Evolutionary conservation across 2,329 filamentous ascomycete genomes (phyloP).

Genomic region (Teratosphaeria zuluensis): DNA sequence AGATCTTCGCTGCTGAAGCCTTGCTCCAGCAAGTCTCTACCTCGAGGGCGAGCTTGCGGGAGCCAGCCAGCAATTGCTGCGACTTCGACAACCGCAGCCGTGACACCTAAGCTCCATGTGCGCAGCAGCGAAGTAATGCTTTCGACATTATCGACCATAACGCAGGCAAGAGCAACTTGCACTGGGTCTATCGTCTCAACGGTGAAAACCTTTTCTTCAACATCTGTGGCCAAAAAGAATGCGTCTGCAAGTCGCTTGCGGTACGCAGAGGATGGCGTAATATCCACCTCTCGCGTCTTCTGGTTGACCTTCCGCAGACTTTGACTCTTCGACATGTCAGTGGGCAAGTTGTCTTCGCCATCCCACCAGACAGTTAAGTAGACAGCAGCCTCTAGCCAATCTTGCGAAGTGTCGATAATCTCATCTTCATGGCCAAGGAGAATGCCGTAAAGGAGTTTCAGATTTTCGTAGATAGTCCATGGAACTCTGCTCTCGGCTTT

Average conservation of each 20-base stretch:
- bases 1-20: slow-evolving; percentile 75
- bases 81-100: slow-evolving; percentile 71
- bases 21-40: slow-evolving; percentile 41
- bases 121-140: slow-evolving; percentile 65
- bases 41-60: slow-evolving; percentile 46
- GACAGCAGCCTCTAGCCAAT: slow-evolving; percentile 86
- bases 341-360: slow-evolving; percentile 45
- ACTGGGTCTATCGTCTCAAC: slow-evolving; percentile 66
- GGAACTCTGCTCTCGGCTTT: slow-evolving; percentile 80
- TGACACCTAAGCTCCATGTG: slow-evolving; percentile 70
- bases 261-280: slow-evolving; percentile 56
- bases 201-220: slow-evolving; percentile 57
- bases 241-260: slow-evolving; percentile 61
- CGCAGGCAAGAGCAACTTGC: slow-evolving; percentile 71
- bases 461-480: slow-evolving; percentile 79
- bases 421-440: slow-evolving; percentile 65
- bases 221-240: slow-evolving; percentile 56
- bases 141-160: slow-evolving; percentile 74
- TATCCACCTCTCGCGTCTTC: slow-evolving; percentile 38
- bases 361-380: slow-evolving; percentile 89
- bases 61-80: slow-evolving; percentile 80
- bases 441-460: slow-evolving; percentile 72
- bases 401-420: slow-evolving; percentile 67
- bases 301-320: slow-evolving; percentile 24
- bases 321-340: slow-evolving; percentile 32